Evolutionary conservation across 352 stramenopile genomes (phyloP), one percentile per base, ranked within the genome.

Genomic region (Pythium phragmiticola): DNA sequence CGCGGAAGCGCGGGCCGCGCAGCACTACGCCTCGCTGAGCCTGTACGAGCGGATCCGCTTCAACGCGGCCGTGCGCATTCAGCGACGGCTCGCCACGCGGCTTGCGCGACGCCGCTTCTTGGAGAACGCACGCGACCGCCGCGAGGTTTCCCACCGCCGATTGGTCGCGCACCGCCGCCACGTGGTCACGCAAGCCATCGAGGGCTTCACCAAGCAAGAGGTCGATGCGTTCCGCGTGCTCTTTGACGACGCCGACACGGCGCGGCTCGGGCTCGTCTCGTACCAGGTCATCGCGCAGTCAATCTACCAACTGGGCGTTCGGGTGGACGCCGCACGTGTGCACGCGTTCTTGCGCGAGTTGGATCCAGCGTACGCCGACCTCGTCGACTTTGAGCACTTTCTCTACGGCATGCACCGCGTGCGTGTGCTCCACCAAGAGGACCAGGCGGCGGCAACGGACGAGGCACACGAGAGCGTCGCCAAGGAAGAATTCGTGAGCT

Each of bases 351-450:
- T 92, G 1, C 14, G 70, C 30, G 75, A 72, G 0, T 73, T 90
- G 8, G 84, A 92, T 33, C 80, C 81, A 1, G 84, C 81, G 21
- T 92, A 88, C 50, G 80, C 78, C 9, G 84, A 92, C 26, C 75
- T 92, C 1, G 82, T 92, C 9, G 84, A 92, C 68, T 85, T 90
- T 52, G 84, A 92, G 48, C 82, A 92, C 60, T 92, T 90, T 63
- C 45, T 92, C 9, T 92, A 88, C 51, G 84, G 79, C 59, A 92
- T 92, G 84, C 81, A 90, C 62, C 87, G 82, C 55, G 80, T 87
- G 23, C 81, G 84, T 2, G 46, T 76, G 33, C 68, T 88, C 45
- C 84, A 92, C 47, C 84, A 92, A 42, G 65, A 82, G 4, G 73
- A 85, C 45, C 76, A 92, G 37, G 54, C 13, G 7, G 16, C 39